These are phyloP conservation scores for Diaporthe aspalathi DNA, from an alignment of 2,329 filamentous ascomycete species.

Conservation along the genomic window DNA sequence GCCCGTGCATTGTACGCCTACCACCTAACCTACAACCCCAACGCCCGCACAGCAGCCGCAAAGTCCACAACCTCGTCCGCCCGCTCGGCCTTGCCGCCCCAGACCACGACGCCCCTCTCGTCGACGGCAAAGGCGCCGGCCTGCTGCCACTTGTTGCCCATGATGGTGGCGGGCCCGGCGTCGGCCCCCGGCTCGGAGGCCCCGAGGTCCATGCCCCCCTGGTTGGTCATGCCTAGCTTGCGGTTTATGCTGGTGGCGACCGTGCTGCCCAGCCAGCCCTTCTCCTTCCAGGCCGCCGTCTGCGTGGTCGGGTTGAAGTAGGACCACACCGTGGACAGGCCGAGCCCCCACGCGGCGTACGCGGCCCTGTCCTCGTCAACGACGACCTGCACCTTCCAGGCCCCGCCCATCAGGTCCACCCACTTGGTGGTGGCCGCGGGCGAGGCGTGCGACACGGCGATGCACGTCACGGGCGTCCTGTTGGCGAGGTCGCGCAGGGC, in stretches of 20 bases:
- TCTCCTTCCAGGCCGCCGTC: slow-evolving; percentile 64
- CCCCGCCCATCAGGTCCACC: slow-evolving; percentile 67
- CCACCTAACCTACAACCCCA: slow-evolving; percentile 53
- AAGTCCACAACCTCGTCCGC: slow-evolving; percentile 65
- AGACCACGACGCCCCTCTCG: slow-evolving; percentile 60
- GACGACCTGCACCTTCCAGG: slow-evolving; percentile 66
- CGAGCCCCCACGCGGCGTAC: slow-evolving; percentile 71
- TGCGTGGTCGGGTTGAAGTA: slow-evolving; percentile 66
- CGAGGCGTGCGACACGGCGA: slow-evolving; percentile 71
- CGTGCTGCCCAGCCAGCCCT: slow-evolving; percentile 64
- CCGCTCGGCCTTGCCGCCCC: slow-evolving; percentile 60
- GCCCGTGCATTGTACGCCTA: slow-evolving; percentile 33
- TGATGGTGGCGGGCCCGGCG: slow-evolving; percentile 39
- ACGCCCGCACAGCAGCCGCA: slow-evolving; percentile 57
- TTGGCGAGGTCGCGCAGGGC: slow-evolving; percentile 65
- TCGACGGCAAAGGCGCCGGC: slow-evolving; percentile 64
- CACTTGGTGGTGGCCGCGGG: slow-evolving; percentile 66
- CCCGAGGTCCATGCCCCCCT: slow-evolving; percentile 21
- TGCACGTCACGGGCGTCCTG: slow-evolving; percentile 61
- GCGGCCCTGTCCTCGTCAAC: slow-evolving; percentile 67
- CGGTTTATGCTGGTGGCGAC: slow-evolving; percentile 60
- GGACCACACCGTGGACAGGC: slow-evolving; percentile 61
- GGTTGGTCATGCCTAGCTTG: slow-evolving; percentile 12
- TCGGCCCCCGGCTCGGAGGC: slow-evolving; percentile 59
- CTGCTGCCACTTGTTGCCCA: slow-evolving; percentile 69